Percentiles rank a stretch among this genome's conserved stretches.
phyloP scores from a whole-genome alignment of 1,284 basidiomycete genomes.

The Apiotrichum montevideense region DNA sequence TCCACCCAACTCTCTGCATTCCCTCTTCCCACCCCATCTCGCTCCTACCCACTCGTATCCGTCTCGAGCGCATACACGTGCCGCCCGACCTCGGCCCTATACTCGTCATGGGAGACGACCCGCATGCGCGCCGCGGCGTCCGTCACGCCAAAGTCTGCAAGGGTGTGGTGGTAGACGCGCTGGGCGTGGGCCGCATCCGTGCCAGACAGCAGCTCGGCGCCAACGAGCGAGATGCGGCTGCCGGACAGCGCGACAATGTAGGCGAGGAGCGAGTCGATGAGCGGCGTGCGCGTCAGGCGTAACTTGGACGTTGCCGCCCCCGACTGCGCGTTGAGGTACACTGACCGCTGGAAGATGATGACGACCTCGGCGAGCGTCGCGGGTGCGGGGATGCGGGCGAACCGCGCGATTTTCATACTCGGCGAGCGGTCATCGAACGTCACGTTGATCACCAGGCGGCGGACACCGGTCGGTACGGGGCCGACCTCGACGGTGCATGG shows the following conservation, averaged over 20 bases:
- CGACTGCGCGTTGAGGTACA: background rate
- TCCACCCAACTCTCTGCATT: too few relatives aligned
- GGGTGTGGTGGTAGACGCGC: background rate
- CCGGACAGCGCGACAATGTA: background rate
- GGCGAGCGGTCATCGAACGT: constrained; percentile 12
- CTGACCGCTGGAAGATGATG: constrained; percentile 7
- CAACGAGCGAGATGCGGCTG: constrained; percentile 8
- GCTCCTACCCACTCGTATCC: background rate
- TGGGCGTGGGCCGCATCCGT: background rate
- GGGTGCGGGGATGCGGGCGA: constrained; percentile 6
- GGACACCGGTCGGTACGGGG: constrained; percentile 1
- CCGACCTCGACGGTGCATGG: constrained; percentile 4
- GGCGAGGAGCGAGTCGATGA: background rate
- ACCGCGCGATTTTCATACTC: constrained; percentile 1
- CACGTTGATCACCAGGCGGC: constrained; percentile 11
- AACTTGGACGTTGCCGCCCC: background rate
- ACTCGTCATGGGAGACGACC: constrained; percentile 5
- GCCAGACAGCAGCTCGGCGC: constrained; percentile 3
- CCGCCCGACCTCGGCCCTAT: constrained; percentile 4
- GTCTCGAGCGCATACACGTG: constrained; percentile 9
- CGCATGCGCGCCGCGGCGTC: background rate
- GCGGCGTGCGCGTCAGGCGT: background rate
- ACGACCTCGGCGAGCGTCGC: background rate
- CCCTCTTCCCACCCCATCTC: too few relatives aligned
- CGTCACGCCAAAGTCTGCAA: background rate